Evolutionary conservation across 106 monocot species (phyloP).

Genomic region (Allium sativum): DNA sequence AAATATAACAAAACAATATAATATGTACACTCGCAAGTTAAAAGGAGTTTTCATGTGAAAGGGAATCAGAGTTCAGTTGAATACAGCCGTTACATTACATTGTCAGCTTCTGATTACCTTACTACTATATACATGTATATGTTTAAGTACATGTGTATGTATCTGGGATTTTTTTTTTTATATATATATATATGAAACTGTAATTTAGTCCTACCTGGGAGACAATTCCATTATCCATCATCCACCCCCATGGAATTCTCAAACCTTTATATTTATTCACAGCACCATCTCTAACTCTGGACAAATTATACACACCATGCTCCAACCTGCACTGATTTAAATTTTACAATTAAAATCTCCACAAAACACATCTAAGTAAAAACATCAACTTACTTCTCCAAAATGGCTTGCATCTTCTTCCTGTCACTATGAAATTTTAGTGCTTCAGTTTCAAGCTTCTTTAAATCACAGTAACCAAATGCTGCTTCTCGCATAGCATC

Average conservation of each 20-base stretch:
- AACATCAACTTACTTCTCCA: constrained; percentile 65
- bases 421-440: constrained; percentile 47
- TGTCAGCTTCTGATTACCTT: too few species aligned
- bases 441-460: constrained; percentile 71
- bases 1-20: too few species aligned
- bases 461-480: constrained; percentile 84
- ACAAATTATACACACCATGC: constrained; percentile 72
- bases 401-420: constrained; percentile 82
- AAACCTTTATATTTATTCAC: constrained; percentile 60
- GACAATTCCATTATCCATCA: constrained; percentile 73
- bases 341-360: background rate
- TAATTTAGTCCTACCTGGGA: constrained; percentile 39
- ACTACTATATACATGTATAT: too few species aligned
- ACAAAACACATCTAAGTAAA: background rate
- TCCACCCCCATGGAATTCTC: constrained; percentile 85
- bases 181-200: too few species aligned
- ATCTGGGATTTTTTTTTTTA: too few species aligned
- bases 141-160: too few species aligned
- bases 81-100: too few species aligned
- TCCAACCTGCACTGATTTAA: constrained; percentile 46
- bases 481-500: constrained; percentile 97
- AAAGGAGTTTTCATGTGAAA: too few species aligned
- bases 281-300: constrained; percentile 60
- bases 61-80: too few species aligned
- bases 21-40: too few species aligned